A percentile compares a stretch with the other conserved stretches of the same genome.
Evolutionary conservation across 192 early-diverging fungal species (phyloP).

Genomic region (Phlyctochytrium bullatum): DNA sequence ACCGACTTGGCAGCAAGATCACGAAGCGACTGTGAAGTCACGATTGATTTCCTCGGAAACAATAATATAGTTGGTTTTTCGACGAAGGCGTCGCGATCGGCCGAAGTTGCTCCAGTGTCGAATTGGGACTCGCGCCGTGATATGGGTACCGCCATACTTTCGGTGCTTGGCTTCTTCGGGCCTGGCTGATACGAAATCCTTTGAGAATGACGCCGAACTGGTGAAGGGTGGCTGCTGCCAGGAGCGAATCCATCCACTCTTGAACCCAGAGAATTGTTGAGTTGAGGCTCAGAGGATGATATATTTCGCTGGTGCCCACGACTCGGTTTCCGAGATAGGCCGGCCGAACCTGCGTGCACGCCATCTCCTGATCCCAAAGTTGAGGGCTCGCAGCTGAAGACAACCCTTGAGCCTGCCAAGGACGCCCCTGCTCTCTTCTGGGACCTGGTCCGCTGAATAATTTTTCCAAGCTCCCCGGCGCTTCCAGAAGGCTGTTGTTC

Average conservation of each 20-base stretch:
- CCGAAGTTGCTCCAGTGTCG: not conserved
- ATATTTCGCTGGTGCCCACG: not conserved
- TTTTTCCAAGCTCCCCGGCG: too few species aligned
- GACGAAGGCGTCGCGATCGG: not conserved
- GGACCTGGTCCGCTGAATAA: too few species aligned
- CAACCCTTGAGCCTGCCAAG: too few species aligned
- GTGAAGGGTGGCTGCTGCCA: not conserved
- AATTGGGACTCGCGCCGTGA: not conserved
- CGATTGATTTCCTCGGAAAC: constrained; percentile 48
- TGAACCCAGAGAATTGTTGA: not conserved
- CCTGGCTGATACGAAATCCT: not conserved
- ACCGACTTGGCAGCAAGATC: not conserved
- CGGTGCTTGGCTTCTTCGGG: not conserved
- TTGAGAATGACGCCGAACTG: not conserved
- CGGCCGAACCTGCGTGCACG: too few species aligned
- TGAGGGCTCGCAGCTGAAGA: not conserved
- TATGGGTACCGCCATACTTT: not conserved
- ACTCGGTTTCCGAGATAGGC: not conserved
- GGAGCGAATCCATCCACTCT: not conserved
- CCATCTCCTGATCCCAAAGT: too few species aligned
- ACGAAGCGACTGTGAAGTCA: constrained; percentile 11
- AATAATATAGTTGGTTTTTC: constrained; percentile 42
- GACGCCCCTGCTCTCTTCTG: too few species aligned
- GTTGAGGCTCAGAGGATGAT: not conserved
- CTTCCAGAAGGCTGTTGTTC: too few species aligned